These are phyloP conservation scores for Gloeostereum incarnatum DNA, from an alignment of 768 basidiomycete species.

Conservation along the genomic window DNA sequence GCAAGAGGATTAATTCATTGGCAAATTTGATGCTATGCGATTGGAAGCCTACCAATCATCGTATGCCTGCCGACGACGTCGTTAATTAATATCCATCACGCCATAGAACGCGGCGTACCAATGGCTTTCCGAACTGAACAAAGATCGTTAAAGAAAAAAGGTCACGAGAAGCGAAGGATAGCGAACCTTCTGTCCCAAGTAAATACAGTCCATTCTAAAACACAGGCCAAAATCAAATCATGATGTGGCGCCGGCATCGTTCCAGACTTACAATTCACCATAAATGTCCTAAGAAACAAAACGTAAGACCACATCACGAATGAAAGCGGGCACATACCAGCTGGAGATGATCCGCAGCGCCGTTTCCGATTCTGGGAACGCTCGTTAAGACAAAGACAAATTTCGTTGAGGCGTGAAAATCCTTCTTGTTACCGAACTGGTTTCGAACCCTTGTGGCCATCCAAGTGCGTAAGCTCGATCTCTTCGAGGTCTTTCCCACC, in stretches of 20 bases:
- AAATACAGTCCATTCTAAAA: constrained; percentile 90
- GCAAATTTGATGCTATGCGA: neutral
- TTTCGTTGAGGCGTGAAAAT: neutral
- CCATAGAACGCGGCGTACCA: constrained; percentile 37
- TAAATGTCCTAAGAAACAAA: constrained; percentile 75
- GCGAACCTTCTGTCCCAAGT: constrained; percentile 83
- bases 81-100: neutral
- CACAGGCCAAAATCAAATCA: too few species aligned
- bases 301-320: neutral
- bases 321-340: constrained; percentile 32
- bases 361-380: constrained; percentile 72
- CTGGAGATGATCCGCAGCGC: constrained; percentile 90
- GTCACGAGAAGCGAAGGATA: neutral
- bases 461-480: constrained; percentile 76
- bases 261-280: constrained; percentile 71
- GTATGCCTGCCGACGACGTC: constrained; percentile 29
- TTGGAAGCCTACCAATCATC: constrained; percentile 42
- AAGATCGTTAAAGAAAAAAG: neutral
- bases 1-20: neutral
- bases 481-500: constrained; percentile 78
- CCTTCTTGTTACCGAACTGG: constrained; percentile 49
- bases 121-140: constrained; percentile 58
- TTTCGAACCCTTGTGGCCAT: constrained; percentile 79
- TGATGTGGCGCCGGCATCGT: too few species aligned
- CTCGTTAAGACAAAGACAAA: constrained; percentile 3